Evolutionary conservation across 164 flowering plant genomes (phyloP).

Genomic region (Vitis vinifera): ASM3070453v1 NC_081812.1:22588001-22588500

Average conservation of each 20-base stretch:
- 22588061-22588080: too few relatives aligned
- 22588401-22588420: slow-evolving; percentile 17
- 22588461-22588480: slow-evolving; percentile 13
- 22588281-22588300: neutral
- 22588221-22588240: neutral
- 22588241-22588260: too few relatives aligned
- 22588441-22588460: slow-evolving; percentile 5
- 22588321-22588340: slow-evolving; percentile 13
- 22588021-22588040: too few relatives aligned
- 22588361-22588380: slow-evolving; percentile 16
- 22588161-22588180: neutral
- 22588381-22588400: slow-evolving; percentile 6
- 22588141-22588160: neutral
- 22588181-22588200: neutral
- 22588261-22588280: neutral
- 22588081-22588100: too few relatives aligned
- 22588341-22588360: slow-evolving; percentile 21
- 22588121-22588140: neutral
- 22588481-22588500: neutral
- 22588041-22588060: too few relatives aligned
- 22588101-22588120: neutral
- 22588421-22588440: neutral
- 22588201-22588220: too few relatives aligned
- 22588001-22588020: too few relatives aligned
- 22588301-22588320: slow-evolving; percentile 6